Conservation (phyloP, 2,329 filamentous ascomycete species). For the Aspergillus thermomutatus region DNA sequence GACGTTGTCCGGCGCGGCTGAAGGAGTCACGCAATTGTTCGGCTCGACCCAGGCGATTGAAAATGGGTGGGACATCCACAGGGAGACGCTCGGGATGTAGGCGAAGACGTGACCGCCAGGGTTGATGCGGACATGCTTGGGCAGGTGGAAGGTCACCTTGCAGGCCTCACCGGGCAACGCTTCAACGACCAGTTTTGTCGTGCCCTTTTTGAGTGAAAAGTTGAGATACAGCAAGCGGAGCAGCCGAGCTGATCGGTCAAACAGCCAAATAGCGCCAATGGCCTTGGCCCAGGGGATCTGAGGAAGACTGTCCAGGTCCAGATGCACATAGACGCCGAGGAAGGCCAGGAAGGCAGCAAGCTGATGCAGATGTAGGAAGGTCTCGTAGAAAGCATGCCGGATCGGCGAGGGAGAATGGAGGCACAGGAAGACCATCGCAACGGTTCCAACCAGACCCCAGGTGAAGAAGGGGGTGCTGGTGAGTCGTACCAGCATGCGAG, state of each 20-base stretch:
- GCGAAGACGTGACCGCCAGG: constrained; percentile 60
- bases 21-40: constrained; percentile 21
- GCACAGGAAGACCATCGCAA: constrained; percentile 38
- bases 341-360: constrained; percentile 42
- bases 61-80: constrained; percentile 50
- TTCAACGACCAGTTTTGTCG: constrained; percentile 54
- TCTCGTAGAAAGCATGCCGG: constrained; percentile 47
- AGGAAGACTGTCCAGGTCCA: constrained; percentile 40
- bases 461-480: constrained; percentile 39
- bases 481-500: constrained; percentile 33
- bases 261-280: constrained; percentile 38
- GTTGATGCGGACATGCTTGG: constrained; percentile 50
- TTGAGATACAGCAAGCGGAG: constrained; percentile 53
- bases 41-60: constrained; percentile 47
- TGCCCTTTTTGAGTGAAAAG: constrained; percentile 45
- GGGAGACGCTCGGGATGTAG: constrained; percentile 52
- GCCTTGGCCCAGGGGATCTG: constrained; percentile 39
- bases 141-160: constrained; percentile 58
- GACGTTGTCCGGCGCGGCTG: constrained; percentile 18
- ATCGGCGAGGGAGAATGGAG: constrained; percentile 45
- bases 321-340: constrained; percentile 44
- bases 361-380: constrained; percentile 48
- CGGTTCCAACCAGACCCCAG: constrained; percentile 45
- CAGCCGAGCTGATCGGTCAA: constrained; percentile 47
- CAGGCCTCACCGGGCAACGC: constrained; percentile 60